Base-by-base conservation (phyloP, 176 grass and related monocot species). In the Carex myosuroides region DNA sequence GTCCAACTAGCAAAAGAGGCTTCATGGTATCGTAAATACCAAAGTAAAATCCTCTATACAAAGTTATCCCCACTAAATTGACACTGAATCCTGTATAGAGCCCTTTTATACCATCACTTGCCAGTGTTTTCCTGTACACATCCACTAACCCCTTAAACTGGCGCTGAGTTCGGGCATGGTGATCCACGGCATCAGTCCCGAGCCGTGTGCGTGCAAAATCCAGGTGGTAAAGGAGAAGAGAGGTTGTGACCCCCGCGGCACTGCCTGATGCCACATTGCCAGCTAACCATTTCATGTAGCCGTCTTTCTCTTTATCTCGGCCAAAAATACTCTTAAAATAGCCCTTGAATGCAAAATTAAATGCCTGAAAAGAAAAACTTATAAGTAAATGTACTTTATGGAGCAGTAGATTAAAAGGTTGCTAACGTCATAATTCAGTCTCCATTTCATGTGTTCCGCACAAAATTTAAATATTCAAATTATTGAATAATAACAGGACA, bases 321-420 rank as follows among this genome's bases (percentile, higher is more conserved):
- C 88, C 89, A 8, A 99, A 99, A 39, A 95, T 64, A 64, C 85
- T 93, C 84, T 91, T 93, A 85, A 88, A 99, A 60, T 95, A 93
- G 20, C 96, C 96, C 88, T 83, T 99, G 88, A 95, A 93, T 85
- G 96, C 96, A 85, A 95, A 99, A 83, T 99, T 95, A 75, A 87
- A 99, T 79, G 93, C 96, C 91, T 99, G 83, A 72, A 94, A 26
- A 41, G 58, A 56, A 81, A 26, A 64, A 13, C 11, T 39, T 14
- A 14, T 44, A 3, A 24, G 18, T 66, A 22, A 65, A 13, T 0
- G 13, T 64, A 35, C 26, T 37, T 50, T 30, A 60, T 3, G 4
- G 14, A 79, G 55, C 53, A 79, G 30, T 33, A 33, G 2, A 37
- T 35, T 33, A 32, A 18, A 58, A 22, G 16, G 8, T n/a, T 9